These are phyloP conservation scores for Saccharomycopsis fermentans DNA, from an alignment of 805 yeast genomes.

Conservation along the genomic window DNA sequence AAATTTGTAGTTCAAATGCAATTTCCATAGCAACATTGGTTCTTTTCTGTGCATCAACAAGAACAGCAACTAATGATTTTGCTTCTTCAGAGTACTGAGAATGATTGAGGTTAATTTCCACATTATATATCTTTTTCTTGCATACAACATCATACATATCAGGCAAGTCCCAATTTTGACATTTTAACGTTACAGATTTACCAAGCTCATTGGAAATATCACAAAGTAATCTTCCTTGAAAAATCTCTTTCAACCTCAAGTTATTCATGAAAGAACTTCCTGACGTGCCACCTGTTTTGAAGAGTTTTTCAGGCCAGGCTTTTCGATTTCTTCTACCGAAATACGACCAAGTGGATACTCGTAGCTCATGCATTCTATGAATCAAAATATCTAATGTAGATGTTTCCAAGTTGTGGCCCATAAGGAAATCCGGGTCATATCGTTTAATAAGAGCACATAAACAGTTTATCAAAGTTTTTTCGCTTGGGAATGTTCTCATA, in stretches of 20 bases:
- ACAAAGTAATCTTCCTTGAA: constrained; percentile 80
- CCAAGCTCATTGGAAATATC: constrained; percentile 95
- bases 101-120: constrained; percentile 66
- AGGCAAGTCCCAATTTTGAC: constrained; percentile 87
- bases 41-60: constrained; percentile 56
- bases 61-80: constrained; percentile 52
- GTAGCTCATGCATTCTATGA: constrained; percentile 68
- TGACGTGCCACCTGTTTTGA: constrained; percentile 24
- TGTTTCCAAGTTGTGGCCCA: constrained; percentile 81
- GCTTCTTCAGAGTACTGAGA: constrained; percentile 61
- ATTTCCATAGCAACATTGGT: constrained; percentile 66
- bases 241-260: constrained; percentile 53
- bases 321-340: constrained; percentile 76
- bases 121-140: constrained; percentile 45
- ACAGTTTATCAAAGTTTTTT: constrained; percentile 62
- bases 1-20: constrained; percentile 72
- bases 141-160: constrained; percentile 86
- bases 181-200: constrained; percentile 78
- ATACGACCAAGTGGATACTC: constrained; percentile 66
- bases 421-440: constrained; percentile 82
- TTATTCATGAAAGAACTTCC: constrained; percentile 40
- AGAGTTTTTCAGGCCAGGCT: constrained; percentile 69
- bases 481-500: constrained; percentile 57
- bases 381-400: constrained; percentile 69
- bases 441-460: constrained; percentile 57